Base-by-base conservation (phyloP, 2,329 filamentous ascomycete species). In the Chrysoporthe austroafricana region DNA sequence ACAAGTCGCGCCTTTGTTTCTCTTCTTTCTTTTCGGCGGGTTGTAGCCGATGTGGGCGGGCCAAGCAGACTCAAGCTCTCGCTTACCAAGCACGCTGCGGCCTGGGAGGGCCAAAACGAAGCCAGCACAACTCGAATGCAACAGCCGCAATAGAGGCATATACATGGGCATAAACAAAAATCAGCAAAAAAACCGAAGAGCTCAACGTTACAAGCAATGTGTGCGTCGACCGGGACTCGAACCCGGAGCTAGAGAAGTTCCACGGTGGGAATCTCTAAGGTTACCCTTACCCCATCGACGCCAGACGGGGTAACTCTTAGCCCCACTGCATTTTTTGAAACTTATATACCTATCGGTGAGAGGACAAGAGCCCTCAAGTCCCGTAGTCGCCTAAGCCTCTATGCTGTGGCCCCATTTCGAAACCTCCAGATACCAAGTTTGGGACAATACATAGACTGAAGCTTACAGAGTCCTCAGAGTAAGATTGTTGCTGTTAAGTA, bases 251-350 rank as follows among this genome's bases (percentile, higher is more conserved):
- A 61, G 58, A 61, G 58, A 61, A 61, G 58, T 46, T 61, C 42
- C 58, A 59, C 42, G 14, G 21, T 32, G 58, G 58, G 58, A 61
- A 61, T 61, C 58, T 61, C 58, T 61, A 61, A 61, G 58, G 58
- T 61, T 61, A 48, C 58, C 58, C 58, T 48, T 61, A 61, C 58
- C 58, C 58, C 58, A 61, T 46, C 58, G 58, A 44, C 58, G 58
- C 56, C 36, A 59, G 36, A 7, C 16, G 26, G 26, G 26, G 26
- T 0, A 26, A 26, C 26, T 26, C 26, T 26, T 26, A 26, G 26
- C 26, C 26, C 26, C 26, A 26, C 26, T 26, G 0, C 26, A 26
- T 26, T 26, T 58, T 11, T 58, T 3, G 9, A 21, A 5, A 6
- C 54, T 58, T 58, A 58, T 58, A 58, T 58, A 58, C 54, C 3